Evolutionary conservation across 2,329 filamentous ascomycete species (phyloP).

Genomic region (Cytospora piceicola): DNA sequence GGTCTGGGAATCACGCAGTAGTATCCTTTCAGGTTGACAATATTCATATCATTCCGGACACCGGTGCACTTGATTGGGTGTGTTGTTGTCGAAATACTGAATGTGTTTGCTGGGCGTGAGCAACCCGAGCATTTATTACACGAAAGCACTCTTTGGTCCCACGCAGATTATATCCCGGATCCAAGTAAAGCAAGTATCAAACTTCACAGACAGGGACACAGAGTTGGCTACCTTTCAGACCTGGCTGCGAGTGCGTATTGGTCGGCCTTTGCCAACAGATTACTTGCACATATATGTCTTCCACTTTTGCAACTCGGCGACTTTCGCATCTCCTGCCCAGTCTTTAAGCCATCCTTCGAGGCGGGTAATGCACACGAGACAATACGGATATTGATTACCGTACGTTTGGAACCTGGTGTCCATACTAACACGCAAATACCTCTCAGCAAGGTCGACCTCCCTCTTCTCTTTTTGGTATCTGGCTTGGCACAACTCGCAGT

Average conservation of each 20-base stretch:
- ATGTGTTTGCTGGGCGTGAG: too few species aligned
- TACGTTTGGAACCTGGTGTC: slow-evolving; percentile 6
- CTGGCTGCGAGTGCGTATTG: neutral
- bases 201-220: neutral
- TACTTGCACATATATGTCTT: neutral
- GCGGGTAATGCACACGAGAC: slow-evolving; percentile 5
- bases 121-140: too few species aligned
- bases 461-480: slow-evolving; percentile 18
- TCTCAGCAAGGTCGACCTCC: slow-evolving; percentile 10
- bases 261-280: neutral
- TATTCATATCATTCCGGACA: too few species aligned
- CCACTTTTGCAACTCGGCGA: slow-evolving; percentile 14
- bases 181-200: neutral
- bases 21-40: too few species aligned
- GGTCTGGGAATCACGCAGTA: too few species aligned
- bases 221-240: neutral
- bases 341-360: slow-evolving; percentile 21
- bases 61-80: too few species aligned
- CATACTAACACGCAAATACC: slow-evolving; percentile 17
- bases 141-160: too few species aligned
- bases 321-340: slow-evolving; percentile 23
- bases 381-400: neutral
- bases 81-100: too few species aligned
- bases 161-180: too few species aligned
- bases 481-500: slow-evolving; percentile 22